Percentiles rank a stretch among this genome's conserved stretches.
Evolutionary conservation across 73 alveolate species (phyloP).

Genomic region (Stentor coeruleus): DNA sequence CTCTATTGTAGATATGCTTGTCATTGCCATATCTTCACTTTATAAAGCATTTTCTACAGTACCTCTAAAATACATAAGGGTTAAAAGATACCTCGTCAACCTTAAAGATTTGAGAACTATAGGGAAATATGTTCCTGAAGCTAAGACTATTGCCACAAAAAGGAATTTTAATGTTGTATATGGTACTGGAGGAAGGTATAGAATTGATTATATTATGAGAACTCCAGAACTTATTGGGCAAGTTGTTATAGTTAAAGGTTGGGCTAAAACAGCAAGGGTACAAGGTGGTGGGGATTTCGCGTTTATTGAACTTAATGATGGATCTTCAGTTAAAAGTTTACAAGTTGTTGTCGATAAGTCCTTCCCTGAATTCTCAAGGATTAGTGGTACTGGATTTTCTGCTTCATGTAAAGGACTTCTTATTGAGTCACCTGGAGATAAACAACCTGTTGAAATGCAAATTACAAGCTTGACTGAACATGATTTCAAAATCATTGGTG

Average conservation of each 20-base stretch:
- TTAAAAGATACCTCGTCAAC: not conserved
- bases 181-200: conserved; percentile 30
- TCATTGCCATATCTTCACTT: not conserved
- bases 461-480: conserved; percentile 58
- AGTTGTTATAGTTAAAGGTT: conserved; percentile 85
- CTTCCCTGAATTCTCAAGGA: conserved; percentile 47
- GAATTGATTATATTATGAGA: not conserved
- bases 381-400: conserved; percentile 68
- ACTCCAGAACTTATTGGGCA: conserved; percentile 48
- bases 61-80: not conserved
- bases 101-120: not conserved
- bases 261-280: conserved; percentile 91
- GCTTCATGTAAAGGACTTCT: conserved; percentile 71
- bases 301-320: conserved; percentile 92
- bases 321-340: conserved; percentile 77
- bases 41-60: not conserved
- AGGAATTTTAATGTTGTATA: not conserved
- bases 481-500: conserved; percentile 67
- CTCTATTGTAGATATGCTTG: not conserved
- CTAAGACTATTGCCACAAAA: not conserved
- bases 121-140: not conserved
- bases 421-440: conserved; percentile 91
- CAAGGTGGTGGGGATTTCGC: conserved; percentile 85
- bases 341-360: conserved; percentile 79
- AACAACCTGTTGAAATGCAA: conserved; percentile 86